Conservation (phyloP, 1,284 basidiomycete species). For the Malassezia dermatis region DNA sequence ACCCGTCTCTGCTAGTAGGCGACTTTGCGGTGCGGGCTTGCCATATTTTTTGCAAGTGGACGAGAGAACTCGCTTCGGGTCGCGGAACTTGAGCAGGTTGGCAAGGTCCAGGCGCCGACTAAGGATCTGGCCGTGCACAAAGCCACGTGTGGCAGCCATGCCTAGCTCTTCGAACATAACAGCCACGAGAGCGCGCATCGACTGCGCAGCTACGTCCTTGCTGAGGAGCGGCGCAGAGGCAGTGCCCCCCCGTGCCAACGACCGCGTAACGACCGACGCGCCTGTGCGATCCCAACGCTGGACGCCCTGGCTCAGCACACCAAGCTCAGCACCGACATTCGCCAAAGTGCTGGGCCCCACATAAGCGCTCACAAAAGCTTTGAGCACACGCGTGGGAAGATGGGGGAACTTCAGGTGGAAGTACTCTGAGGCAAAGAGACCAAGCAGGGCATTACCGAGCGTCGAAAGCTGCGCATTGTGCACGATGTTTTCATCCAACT, state of each 20-base stretch:
- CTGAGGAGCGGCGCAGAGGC: conserved; percentile 45
- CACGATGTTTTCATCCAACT: conserved; percentile 12
- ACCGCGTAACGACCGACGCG: not conserved
- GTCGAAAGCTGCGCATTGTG: conserved; percentile 70
- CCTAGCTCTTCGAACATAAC: conserved; percentile 54
- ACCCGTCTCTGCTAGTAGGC: conserved; percentile 84
- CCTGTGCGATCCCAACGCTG: conserved; percentile 52
- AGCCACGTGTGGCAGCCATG: conserved; percentile 23
- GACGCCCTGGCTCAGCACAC: conserved; percentile 36
- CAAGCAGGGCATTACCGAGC: conserved; percentile 80
- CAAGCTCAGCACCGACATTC: conserved; percentile 61
- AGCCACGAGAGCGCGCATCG: conserved; percentile 53
- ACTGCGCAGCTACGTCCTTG: conserved; percentile 44
- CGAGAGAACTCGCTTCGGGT: conserved; percentile 48
- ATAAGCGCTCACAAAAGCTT: conserved; percentile 78
- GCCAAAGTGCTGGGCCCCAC: conserved; percentile 76
- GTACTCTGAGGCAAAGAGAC: conserved; percentile 78
- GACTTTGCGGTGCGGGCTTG: conserved; percentile 45
- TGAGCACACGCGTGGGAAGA: conserved; percentile 77
- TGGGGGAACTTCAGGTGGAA: conserved; percentile 75
- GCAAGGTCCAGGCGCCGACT: conserved; percentile 54
- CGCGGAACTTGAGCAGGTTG: conserved; percentile 68
- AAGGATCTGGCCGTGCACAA: conserved; percentile 28
- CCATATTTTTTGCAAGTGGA: conserved; percentile 44
- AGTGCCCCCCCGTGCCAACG: conserved; percentile 54